These are phyloP conservation scores for Waltiozyma sp. DNA, from an alignment of 1,139 yeast genomes.

Conservation along the genomic window DNA sequence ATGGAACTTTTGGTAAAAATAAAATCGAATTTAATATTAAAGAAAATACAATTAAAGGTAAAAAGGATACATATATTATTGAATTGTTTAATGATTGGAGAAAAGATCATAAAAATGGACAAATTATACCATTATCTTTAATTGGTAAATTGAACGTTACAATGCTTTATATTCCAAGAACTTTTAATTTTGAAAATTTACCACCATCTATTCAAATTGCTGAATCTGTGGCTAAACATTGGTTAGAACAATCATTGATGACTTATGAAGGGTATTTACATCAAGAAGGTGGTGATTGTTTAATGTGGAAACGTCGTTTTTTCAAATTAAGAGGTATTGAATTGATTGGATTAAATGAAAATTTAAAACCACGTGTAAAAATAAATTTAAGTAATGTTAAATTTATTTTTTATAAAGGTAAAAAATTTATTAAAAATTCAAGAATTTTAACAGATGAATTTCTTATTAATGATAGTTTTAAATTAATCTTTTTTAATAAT, in stretches of 20 bases:
- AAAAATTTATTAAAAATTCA: slow-evolving; percentile 17
- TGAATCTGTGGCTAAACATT: slow-evolving; percentile 37
- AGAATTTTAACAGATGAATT: slow-evolving; percentile 58
- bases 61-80: slow-evolving; percentile 39
- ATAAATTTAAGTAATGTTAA: slow-evolving; percentile 54
- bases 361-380: slow-evolving; percentile 53
- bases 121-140: slow-evolving; percentile 11
- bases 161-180: slow-evolving; percentile 61
- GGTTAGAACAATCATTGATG: slow-evolving; percentile 28
- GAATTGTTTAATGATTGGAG: slow-evolving; percentile 83
- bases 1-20: slow-evolving; percentile 82
- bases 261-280: slow-evolving; percentile 50
- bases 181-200: slow-evolving; percentile 42
- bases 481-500: slow-evolving; percentile 52
- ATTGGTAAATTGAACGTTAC: slow-evolving; percentile 61
- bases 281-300: slow-evolving; percentile 76
- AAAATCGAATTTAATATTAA: slow-evolving; percentile 50
- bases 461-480: slow-evolving; percentile 53
- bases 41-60: slow-evolving; percentile 44
- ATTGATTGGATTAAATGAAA: slow-evolving; percentile 56
- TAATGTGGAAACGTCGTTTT: slow-evolving; percentile 48
- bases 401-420: slow-evolving; percentile 42
- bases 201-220: slow-evolving; percentile 60
- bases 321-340: slow-evolving; percentile 52
- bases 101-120: slow-evolving; percentile 9